Evolutionary conservation across 169 alveolate genomes (phyloP).

Genomic region (Eimeria zaria): DNA sequence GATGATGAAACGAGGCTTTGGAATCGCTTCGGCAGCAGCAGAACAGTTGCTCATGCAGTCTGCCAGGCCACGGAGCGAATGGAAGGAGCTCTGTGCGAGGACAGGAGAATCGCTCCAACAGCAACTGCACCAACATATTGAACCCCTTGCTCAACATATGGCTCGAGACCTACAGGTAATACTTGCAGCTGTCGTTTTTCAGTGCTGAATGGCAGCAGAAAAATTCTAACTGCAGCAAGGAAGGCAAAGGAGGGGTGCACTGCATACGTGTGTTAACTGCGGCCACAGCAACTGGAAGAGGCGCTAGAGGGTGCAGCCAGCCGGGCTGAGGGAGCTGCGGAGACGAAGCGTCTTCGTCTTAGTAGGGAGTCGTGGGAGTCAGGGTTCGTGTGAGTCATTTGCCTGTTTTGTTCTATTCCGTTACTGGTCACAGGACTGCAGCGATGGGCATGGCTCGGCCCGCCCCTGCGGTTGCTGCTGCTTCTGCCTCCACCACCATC

Average conservation of each 20-base stretch:
- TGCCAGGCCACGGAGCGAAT: constrained; percentile 34
- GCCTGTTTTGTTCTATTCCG: neutral
- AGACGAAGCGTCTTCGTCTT: constrained; percentile 67
- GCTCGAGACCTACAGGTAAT: constrained; percentile 40
- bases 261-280: constrained; percentile 2
- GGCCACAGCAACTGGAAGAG: constrained; percentile 65
- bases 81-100: constrained; percentile 26
- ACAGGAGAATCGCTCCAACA: constrained; percentile 46
- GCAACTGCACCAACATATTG: constrained; percentile 41
- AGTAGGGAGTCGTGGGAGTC: constrained; percentile 71
- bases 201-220: neutral
- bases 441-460: neutral
- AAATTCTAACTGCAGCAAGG: neutral
- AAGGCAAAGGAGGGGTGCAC: neutral
- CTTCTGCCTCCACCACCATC: neutral
- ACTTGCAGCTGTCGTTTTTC: neutral
- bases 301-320: constrained; percentile 37
- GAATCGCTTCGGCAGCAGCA: constrained; percentile 38
- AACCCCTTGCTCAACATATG: constrained; percentile 19
- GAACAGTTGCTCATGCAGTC: constrained; percentile 52
- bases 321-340: constrained; percentile 60
- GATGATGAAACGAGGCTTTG: constrained; percentile 14
- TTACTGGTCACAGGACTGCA: neutral
- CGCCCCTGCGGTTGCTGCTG: neutral
- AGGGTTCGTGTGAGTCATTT: constrained; percentile 34